A percentile compares a stretch with the other conserved stretches of the same genome.
phyloP scores from a whole-genome alignment of 169 alveolate genomes.

The Eimeria zaria region DNA sequence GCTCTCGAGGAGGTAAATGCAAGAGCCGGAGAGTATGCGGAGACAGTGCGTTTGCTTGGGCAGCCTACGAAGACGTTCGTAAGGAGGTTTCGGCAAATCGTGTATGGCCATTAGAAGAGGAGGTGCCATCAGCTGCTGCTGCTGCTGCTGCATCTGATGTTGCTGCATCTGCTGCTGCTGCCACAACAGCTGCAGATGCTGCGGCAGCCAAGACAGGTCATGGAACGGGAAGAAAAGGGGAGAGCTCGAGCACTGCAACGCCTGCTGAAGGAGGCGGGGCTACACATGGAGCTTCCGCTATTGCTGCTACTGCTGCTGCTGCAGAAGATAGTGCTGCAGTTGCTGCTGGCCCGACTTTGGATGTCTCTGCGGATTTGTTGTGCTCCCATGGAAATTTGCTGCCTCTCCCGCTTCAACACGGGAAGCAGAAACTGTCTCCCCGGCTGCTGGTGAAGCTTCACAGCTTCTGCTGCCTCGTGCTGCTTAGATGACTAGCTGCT shows the following conservation, averaged over 20 bases:
- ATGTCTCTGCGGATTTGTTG: constrained; percentile 69
- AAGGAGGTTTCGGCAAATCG: constrained; percentile 28
- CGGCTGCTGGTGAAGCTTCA: constrained; percentile 33
- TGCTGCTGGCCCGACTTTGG: constrained; percentile 3
- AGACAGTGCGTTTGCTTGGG: constrained; percentile 60
- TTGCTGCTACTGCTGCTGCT: background rate
- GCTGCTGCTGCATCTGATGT: constrained; percentile 15
- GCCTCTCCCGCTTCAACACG: constrained; percentile 46
- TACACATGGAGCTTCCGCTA: background rate
- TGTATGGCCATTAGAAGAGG: constrained; percentile 62
- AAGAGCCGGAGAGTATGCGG: constrained; percentile 48
- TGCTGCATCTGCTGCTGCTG: background rate
- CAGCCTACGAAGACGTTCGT: constrained; percentile 57
- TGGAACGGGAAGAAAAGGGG: background rate
- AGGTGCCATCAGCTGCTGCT: constrained; percentile 4
- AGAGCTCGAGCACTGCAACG: background rate
- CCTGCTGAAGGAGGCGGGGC: background rate
- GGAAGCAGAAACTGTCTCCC: constrained; percentile 44
- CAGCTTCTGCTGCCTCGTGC: background rate
- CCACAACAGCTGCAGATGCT: constrained; percentile 7
- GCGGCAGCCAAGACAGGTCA: background rate
- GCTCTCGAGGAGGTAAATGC: constrained; percentile 6
- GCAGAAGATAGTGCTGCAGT: constrained; percentile 20
- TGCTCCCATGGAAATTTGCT: constrained; percentile 72
- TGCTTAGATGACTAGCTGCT: background rate